Base-by-base conservation (phyloP, 2,329 filamentous ascomycete species). In the Zasmidium angulare region DNA sequence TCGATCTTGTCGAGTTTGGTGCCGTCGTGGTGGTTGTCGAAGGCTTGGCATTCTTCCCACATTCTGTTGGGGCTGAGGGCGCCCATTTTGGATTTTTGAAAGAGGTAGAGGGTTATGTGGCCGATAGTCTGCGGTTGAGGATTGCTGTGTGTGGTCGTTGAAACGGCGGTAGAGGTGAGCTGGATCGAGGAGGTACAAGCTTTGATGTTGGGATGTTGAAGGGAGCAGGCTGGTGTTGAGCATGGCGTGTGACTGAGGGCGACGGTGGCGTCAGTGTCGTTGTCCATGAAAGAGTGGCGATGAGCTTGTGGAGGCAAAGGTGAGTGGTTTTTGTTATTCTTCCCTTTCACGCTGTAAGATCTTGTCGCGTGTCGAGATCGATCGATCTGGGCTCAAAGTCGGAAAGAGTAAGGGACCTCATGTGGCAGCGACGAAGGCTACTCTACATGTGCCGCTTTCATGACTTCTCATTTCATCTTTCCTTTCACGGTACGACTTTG, bases 1-100 rank as follows among this genome's bases (percentile, higher is more conserved):
- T 67, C 65, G 43, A 66, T 52, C 20, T 65, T 65, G 46, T 59
- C 57, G 14, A 66, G 50, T 46, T 63, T 62, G 7, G 53, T 48
- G 19, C 56, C 62, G 10, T 46, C 49, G 36, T 62, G 59, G 1
- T 31, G 50, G 10, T 46, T 43, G 46, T 65, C 63, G 50, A 61
- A 60, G 23, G 26, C 47, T 24, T 56, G 55, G 53, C 61, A 63
- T 53, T 66, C 58, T 21, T 60, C 54, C 60, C 60, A 63, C 58
- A 65, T 63, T 50, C 40, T 23, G 17, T 21, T 49, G 6, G 50
- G n/a, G 14, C 36, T n/a, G 4, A 31, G 21, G 17, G 14, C 12
- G 1, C 50, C 24, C 58, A 63, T 61, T 1, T 24, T 17, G 36
- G 14, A 26, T 40, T 59, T 58, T n/a, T 58, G 23, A 11, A 64